These are phyloP conservation scores for Noccaea bulbosa DNA, from an alignment of 345 rosid genomes.

Conservation along the genomic window DNA sequence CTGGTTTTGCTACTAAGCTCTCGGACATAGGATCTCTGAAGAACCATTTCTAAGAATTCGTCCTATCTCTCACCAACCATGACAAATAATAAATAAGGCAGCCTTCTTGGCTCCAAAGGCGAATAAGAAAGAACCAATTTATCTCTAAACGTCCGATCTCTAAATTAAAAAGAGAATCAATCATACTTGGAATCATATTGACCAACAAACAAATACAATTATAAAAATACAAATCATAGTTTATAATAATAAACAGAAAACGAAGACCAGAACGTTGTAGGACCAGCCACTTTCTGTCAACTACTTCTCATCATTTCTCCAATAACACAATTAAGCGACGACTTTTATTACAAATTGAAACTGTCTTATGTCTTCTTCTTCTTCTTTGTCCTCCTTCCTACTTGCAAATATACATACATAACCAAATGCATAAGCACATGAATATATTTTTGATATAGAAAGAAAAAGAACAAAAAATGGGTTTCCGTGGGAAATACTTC, in stretches of 20 bases:
- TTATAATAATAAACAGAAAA: neutral
- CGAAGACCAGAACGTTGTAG: conserved; percentile 40
- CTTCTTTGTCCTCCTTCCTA: neutral
- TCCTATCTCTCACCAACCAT: too few species aligned
- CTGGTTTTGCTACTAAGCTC: too few species aligned
- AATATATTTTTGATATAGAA: neutral
- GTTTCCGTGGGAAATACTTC: conserved; percentile 47
- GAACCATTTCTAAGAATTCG: too few species aligned
- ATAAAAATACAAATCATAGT: neutral
- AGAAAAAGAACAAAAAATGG: conserved; percentile 4
- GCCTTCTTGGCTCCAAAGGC: too few species aligned
- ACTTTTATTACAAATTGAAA: conserved; percentile 30
- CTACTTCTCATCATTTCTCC: conserved; percentile 22
- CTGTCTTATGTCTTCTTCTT: neutral
- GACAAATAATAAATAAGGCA: too few species aligned
- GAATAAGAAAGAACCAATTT: too few species aligned
- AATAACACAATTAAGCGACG: conserved; percentile 32
- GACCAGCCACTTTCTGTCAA: conserved; percentile 40
- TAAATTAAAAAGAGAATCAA: neutral
- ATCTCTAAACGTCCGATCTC: too few species aligned
- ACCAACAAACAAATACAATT: conserved; percentile 1
- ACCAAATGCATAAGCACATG: conserved; percentile 21
- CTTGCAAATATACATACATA: conserved; percentile 2
- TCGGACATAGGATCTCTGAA: too few species aligned
- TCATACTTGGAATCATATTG: neutral